Conservation (phyloP, 352 stramenopile genomes). For the Phytophthora quininea region DNA sequence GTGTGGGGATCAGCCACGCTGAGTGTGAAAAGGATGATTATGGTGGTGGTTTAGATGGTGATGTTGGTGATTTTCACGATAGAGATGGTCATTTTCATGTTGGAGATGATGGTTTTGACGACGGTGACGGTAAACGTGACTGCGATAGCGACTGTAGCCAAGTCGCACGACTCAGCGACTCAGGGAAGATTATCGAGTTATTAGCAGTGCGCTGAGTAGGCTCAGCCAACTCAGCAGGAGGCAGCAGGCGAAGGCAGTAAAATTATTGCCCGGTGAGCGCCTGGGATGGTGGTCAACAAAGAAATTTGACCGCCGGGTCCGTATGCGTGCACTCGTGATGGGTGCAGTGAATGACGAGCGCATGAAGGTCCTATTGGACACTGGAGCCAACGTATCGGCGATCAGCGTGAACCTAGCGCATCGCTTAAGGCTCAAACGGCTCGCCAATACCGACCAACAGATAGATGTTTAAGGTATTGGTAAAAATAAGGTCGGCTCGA, state of each 20-base stretch:
- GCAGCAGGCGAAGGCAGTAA: background rate
- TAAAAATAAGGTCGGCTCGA: background rate
- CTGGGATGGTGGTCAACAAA: background rate
- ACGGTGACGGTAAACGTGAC: background rate
- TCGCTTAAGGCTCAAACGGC: constrained; percentile 1
- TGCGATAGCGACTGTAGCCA: background rate
- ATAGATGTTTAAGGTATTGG: constrained; percentile 9
- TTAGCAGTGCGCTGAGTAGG: background rate
- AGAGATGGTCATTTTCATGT: no score
- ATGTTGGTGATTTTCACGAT: no score
- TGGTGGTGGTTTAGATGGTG: no score
- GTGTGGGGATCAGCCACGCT: background rate
- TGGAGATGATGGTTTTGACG: no score
- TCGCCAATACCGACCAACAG: background rate
- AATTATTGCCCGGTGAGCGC: background rate
- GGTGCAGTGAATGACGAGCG: constrained; percentile 1
- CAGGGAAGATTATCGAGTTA: background rate
- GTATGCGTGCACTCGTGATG: constrained; percentile 5
- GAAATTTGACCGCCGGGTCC: constrained; percentile 6
- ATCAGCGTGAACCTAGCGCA: background rate
- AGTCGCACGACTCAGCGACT: background rate
- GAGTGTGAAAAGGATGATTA: background rate
- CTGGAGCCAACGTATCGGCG: constrained; percentile 2
- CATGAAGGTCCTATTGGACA: constrained; percentile 1
- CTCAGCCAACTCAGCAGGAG: background rate